phyloP scores from a whole-genome alignment of 2,329 filamentous ascomycete species.

The Ophiostoma himal-ulmi region DNA sequence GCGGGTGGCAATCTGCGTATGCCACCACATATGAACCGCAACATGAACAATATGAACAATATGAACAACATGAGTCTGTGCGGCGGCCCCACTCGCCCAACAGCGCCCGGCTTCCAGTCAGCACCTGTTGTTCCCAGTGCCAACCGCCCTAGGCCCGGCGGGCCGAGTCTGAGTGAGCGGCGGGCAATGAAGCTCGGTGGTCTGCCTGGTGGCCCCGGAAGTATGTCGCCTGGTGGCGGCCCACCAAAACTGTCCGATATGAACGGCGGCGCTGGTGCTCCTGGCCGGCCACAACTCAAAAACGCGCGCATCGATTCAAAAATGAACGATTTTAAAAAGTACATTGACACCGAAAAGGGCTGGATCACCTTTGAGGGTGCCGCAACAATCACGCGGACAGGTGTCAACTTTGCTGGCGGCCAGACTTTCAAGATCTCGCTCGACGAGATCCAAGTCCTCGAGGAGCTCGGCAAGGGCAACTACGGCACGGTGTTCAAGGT shows the following conservation, averaged over 20 bases:
- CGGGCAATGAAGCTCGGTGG: slow-evolving; percentile 55
- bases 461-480: slow-evolving; percentile 94
- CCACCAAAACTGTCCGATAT: slow-evolving; percentile 44
- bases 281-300: slow-evolving; percentile 32
- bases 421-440: slow-evolving; percentile 89
- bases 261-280: slow-evolving; percentile 23
- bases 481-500: slow-evolving; percentile 98
- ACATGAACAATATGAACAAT: slow-evolving; percentile 12
- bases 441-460: slow-evolving; percentile 87
- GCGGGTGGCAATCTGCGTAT: slow-evolving; percentile 40
- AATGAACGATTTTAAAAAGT: slow-evolving; percentile 62
- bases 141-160: slow-evolving; percentile 33
- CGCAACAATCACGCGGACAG: slow-evolving; percentile 78
- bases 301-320: slow-evolving; percentile 42
- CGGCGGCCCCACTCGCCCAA: slow-evolving; percentile 35
- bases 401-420: slow-evolving; percentile 87
- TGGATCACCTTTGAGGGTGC: slow-evolving; percentile 91
- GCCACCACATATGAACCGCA: slow-evolving; percentile 27
- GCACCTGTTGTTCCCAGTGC: slow-evolving; percentile 43
- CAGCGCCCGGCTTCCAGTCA: slow-evolving; percentile 48
- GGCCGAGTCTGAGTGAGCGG: slow-evolving; percentile 59
- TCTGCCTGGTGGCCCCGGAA: slow-evolving; percentile 38
- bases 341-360: slow-evolving; percentile 85
- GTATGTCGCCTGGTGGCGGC: slow-evolving; percentile 30
- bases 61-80: slow-evolving; percentile 4